Evolutionary conservation across 1,139 yeast genomes (phyloP).

Genomic region (Blastobotrys ciferrii): DNA sequence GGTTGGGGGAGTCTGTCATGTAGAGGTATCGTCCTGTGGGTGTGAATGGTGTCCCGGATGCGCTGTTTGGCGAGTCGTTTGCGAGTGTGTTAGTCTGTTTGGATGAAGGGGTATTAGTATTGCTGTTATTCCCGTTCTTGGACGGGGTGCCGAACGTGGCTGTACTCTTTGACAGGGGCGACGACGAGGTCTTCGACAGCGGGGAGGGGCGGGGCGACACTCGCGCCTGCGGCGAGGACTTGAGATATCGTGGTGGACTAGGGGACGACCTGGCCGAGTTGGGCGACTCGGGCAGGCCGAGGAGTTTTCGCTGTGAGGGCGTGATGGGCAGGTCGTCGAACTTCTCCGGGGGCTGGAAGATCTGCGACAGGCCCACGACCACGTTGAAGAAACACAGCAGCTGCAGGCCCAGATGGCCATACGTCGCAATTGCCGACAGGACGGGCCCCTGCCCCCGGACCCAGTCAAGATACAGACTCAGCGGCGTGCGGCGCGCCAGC

Average conservation of each 20-base stretch:
- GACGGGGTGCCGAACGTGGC: neutral
- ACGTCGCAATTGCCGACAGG: neutral
- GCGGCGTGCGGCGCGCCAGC: constrained; percentile 25
- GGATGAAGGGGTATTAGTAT: constrained; percentile 4
- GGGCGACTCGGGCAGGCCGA: constrained; percentile 42
- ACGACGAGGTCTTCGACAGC: constrained; percentile 21
- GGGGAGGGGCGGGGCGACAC: constrained; percentile 30
- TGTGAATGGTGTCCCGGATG: constrained; percentile 15
- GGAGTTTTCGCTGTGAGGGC: constrained; percentile 42
- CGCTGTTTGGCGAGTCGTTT: neutral
- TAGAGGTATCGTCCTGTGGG: constrained; percentile 24
- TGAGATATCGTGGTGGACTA: constrained; percentile 34
- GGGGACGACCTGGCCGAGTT: constrained; percentile 22
- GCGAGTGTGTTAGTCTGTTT: constrained; percentile 4
- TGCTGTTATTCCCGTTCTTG: neutral
- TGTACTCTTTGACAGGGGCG: constrained; percentile 20
- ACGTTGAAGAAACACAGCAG: constrained; percentile 41
- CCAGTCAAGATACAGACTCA: constrained; percentile 18
- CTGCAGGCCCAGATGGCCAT: constrained; percentile 26
- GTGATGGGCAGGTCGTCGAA: constrained; percentile 44
- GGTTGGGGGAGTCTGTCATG: constrained; percentile 23
- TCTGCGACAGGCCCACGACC: constrained; percentile 35
- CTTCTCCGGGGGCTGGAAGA: constrained; percentile 39
- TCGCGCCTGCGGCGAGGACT: constrained; percentile 30
- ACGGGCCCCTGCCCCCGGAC: neutral